Evolutionary conservation across 129 eudicot genomes (phyloP), one percentile per base, ranked within the genome.

Genomic region (Scalesia atractyloides): DNA sequence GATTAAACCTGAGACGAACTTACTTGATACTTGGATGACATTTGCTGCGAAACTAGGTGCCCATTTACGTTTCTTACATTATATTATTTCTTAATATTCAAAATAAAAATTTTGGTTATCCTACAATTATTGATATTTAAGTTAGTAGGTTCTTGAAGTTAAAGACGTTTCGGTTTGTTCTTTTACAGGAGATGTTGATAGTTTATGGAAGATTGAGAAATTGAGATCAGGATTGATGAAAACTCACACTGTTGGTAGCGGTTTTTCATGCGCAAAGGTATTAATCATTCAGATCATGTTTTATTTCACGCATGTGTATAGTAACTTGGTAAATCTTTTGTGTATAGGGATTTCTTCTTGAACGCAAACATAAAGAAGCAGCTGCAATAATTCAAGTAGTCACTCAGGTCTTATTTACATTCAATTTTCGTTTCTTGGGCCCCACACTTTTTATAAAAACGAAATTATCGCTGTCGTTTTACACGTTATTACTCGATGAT

Each of bases 241-340:
- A 73, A 41, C 83, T 58, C 97, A 86, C 68, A 81, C 78, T 47
- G 79, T 88, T 65, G 82, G 86, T 37, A 90, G 87, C 69, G 91
- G 5, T 81, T 95, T 95, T 81, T 85, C 99, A 37, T 95, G 96
- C 82, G 96, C 91, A 1, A 95, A 95, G 96, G 98, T 89, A 80
- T 69, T 66, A 66, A 56, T 56, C 14, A 3, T 65, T 7, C 14
- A 1, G 16, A 46, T 80, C 56, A 0, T 30, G n/a, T 48, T 34
- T 22, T 56, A 3, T 20, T 56, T 22, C 36, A 10, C 33, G n/a
- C 11, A 2, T 17, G 17, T 52, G 20, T 54, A 5, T 5, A 26
- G 2, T 24, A 24, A 24, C 26, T 57, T 57, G 9, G 11, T 57
- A 19, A 57, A 57, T 22, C 36, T 0, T 57, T 22, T 5, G n/a